Evolutionary conservation across 257 asterid species (phyloP).

Genomic region (Salvia splendens): DNA sequence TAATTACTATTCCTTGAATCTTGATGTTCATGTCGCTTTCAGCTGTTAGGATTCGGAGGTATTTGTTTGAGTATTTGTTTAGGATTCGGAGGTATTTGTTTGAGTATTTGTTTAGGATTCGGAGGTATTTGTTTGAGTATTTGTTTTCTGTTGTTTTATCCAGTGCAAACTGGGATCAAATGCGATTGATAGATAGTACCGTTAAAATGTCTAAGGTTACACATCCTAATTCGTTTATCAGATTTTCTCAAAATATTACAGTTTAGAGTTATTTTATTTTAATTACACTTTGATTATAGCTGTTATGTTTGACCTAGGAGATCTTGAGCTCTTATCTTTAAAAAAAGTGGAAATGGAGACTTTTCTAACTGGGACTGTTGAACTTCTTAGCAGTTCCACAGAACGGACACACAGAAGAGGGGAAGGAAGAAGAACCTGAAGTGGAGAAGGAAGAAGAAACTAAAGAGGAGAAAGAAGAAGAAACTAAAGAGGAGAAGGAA

Average conservation of each 20-base stretch:
- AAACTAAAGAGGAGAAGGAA: conserved; percentile 33
- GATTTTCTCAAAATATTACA: background rate
- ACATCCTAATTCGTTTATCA: background rate
- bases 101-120: too few relatives aligned
- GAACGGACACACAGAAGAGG: conserved; percentile 36
- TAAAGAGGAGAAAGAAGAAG: conserved; percentile 35
- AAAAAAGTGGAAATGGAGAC: background rate
- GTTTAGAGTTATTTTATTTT: background rate
- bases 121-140: conserved; percentile 1
- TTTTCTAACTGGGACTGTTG: background rate
- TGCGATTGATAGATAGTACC: background rate
- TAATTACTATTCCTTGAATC: background rate
- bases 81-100: too few relatives aligned
- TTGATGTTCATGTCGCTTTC: background rate
- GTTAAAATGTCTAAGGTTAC: background rate
- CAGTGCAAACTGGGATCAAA: background rate
- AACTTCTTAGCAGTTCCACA: conserved; percentile 34
- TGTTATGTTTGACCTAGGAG: background rate
- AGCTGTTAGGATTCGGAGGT: background rate
- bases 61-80: too few relatives aligned
- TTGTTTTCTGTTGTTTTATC: background rate
- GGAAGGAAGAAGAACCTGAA: conserved; percentile 31
- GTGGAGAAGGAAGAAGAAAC: conserved; percentile 36
- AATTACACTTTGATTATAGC: background rate
- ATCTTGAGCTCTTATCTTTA: conserved; percentile 5